A percentile compares a stretch with the other conserved stretches of the same genome.
phyloP scores from a whole-genome alignment of 805 yeast species.

The Candida golubevii region DNA sequence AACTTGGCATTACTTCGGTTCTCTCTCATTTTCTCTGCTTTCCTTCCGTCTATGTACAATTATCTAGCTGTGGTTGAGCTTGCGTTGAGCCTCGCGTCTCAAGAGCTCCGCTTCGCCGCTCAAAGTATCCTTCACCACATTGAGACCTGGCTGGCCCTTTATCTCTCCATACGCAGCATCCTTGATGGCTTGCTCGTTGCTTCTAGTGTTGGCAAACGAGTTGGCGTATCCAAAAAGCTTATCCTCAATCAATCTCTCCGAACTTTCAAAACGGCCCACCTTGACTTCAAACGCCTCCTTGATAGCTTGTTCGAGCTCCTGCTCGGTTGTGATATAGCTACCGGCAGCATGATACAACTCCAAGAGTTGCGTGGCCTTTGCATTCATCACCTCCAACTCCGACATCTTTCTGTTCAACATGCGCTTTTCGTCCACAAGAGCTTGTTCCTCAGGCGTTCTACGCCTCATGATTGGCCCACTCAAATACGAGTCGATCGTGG shows the following conservation, averaged over 20 bases:
- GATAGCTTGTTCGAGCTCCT: conserved; percentile 54
- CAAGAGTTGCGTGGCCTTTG: conserved; percentile 53
- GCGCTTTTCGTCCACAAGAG: conserved; percentile 54
- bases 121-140: conserved; percentile 33
- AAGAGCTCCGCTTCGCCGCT: conserved; percentile 36
- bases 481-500: conserved; percentile 67
- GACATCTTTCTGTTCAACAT: conserved; percentile 58
- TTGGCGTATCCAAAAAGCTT: conserved; percentile 31
- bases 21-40: no score
- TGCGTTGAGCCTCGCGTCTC: conserved; percentile 35
- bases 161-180: conserved; percentile 39
- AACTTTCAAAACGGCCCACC: conserved; percentile 31
- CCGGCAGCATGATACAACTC: conserved; percentile 69
- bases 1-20: no score
- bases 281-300: conserved; percentile 50
- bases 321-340: conserved; percentile 69
- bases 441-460: conserved; percentile 68
- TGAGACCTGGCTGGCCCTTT: conserved; percentile 40
- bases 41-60: no score
- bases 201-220: conserved; percentile 25
- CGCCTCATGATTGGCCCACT: conserved; percentile 67
- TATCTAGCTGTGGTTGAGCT: conserved; percentile 20
- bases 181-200: conserved; percentile 30
- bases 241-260: conserved; percentile 31
- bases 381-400: conserved; percentile 50